Evolutionary conservation across 108 stramenopile species (phyloP).

Genomic region (Cyclotella distinguenda): DNA sequence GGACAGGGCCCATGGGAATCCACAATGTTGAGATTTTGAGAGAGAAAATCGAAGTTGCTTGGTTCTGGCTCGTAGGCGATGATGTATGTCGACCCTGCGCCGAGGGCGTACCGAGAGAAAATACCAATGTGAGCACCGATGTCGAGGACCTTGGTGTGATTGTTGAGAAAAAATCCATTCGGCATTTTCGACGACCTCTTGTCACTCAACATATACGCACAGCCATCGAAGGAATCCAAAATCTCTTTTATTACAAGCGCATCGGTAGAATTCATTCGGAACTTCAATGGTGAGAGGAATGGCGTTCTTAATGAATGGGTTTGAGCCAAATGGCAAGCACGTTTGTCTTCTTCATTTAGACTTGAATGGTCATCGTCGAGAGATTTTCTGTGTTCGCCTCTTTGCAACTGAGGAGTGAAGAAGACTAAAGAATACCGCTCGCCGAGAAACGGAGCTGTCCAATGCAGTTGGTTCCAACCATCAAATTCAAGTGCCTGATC

Average conservation of each 20-base stretch:
- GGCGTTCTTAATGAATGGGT: conserved; percentile 26
- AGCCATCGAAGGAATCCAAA: conserved; percentile 37
- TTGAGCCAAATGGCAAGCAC: conserved; percentile 20
- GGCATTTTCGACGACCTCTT: conserved; percentile 8
- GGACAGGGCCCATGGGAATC: no score
- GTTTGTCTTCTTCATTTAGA: conserved; percentile 31
- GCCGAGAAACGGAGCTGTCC: conserved; percentile 81
- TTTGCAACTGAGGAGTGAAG: conserved; percentile 77
- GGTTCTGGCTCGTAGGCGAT: conserved; percentile 59
- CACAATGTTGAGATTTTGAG: conserved; percentile 31
- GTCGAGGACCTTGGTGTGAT: conserved; percentile 42
- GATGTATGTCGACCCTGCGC: conserved; percentile 40
- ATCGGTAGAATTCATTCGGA: conserved; percentile 49
- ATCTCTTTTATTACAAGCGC: conserved; percentile 53
- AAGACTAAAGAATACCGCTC: conserved; percentile 90
- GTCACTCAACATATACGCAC: conserved; percentile 27
- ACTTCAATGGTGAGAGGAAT: conserved; percentile 39
- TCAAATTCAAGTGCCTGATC: conserved; percentile 84
- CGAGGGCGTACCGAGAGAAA: conserved; percentile 48
- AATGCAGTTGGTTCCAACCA: conserved; percentile 91
- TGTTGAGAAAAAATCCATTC: conserved; percentile 37
- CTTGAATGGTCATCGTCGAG: background rate
- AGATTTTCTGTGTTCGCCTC: conserved; percentile 10
- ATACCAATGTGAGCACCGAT: conserved; percentile 59
- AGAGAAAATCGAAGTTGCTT: conserved; percentile 44